A percentile compares a stretch with the other conserved stretches of the same genome.
Conservation (phyloP, 1,139 yeast species). For the Yarrowia galli region DNA sequence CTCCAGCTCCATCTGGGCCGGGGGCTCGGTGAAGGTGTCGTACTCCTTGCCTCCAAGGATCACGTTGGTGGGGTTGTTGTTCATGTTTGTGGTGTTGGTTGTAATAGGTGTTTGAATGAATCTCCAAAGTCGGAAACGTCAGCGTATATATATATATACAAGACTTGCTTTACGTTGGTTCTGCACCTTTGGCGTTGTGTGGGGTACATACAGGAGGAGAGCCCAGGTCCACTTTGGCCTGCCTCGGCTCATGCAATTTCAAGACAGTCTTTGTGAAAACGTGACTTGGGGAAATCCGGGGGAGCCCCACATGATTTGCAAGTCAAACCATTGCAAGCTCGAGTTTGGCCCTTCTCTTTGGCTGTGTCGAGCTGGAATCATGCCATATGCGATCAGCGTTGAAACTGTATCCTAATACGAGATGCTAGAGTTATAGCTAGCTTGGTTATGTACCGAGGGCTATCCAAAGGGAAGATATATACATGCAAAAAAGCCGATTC, state of each 20-base stretch:
- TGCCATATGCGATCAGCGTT: constrained; percentile 30
- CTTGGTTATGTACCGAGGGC: no score
- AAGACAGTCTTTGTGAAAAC: constrained; percentile 1
- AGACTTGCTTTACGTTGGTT: no score
- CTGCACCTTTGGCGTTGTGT: background rate
- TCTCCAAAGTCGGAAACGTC: no score
- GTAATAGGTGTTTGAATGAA: background rate
- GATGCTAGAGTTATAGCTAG: no score
- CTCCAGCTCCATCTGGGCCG: constrained; percentile 55
- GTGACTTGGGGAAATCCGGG: constrained; percentile 26
- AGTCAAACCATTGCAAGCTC: background rate
- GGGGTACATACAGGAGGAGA: constrained; percentile 10
- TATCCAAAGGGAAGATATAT: no score
- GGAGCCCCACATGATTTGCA: constrained; percentile 32
- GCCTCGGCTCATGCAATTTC: constrained; percentile 32
- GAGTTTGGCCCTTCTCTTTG: background rate
- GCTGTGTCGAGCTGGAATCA: background rate
- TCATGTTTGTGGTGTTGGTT: constrained; percentile 20
- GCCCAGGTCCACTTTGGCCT: background rate
- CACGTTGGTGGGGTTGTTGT: constrained; percentile 36
- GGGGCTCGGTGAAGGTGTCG: constrained; percentile 51
- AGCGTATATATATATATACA: background rate
- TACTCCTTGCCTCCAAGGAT: constrained; percentile 38
- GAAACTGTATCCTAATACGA: constrained; percentile 31
- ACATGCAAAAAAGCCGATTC: background rate